Evolutionary conservation across 257 asterid species (phyloP), one percentile per base, ranked within the genome.

Genomic region (Gentiana macrophylla): DNA sequence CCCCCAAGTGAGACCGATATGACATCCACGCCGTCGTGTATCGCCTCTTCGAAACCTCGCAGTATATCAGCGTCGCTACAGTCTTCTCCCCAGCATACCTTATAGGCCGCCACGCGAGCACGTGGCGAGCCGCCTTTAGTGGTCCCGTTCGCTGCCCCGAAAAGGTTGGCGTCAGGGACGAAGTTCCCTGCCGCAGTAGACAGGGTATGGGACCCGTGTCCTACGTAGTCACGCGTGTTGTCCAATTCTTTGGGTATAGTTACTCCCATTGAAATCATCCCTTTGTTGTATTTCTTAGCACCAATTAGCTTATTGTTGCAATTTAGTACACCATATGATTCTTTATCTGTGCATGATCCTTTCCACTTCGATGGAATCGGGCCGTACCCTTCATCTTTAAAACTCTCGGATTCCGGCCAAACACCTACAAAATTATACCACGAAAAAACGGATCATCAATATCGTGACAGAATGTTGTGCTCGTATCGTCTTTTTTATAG

Each of bases 251-350:
- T n/a, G 11, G 55, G 60, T 0, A 47, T 46, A 1, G 41, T 37
- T 1, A 80, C 72, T 6, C 24, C 49, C 1, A 0, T n/a, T 3
- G 80, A 62, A 0, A 41, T 60, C 50, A 62, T 76, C 2, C 83
- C 98, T 54, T 80, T 80, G 62, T 73, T 79, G 77, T 56, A 86
- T 71, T 71, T 82, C 67, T 81, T 73, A 0, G 94, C 90, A 53
- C 95, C 97, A 13, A 89, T 79, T n/a, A 89, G 79, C 62, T 89
- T 89, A 72, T 94, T 88, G 55, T 91, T 91, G 77, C 97, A 89
- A 55, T 73, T 67, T 50, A 65, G 32, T 0, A 58, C 66, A 53
- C 51, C 9, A 38, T 50, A 15, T 0, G n/a, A 33, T 32, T 46
- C 56, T 10, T 65, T 61, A 37, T 73, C 68, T 51, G 80, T 69